Percentiles rank a stretch among this genome's conserved stretches.
These are phyloP conservation scores for Synchytrium microbalum DNA, from an alignment of 371 early-diverging fungal species.

Conservation along the genomic window DNA sequence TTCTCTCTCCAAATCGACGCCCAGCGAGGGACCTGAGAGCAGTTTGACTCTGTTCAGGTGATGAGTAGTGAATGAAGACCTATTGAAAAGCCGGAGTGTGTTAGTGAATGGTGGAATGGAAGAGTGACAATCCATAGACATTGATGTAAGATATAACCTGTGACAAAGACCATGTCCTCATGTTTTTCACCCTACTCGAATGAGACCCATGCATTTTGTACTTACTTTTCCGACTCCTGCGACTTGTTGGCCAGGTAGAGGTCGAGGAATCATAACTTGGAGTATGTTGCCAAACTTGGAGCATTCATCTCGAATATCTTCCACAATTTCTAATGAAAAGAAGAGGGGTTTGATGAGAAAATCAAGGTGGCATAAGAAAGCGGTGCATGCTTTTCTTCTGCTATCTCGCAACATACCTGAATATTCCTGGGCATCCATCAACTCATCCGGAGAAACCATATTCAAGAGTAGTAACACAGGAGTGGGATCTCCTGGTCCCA, in stretches of 20 bases:
- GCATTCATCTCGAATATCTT: constrained; percentile 89
- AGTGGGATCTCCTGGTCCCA: constrained; percentile 51
- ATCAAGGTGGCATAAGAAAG: too few species aligned
- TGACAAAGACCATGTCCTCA: neutral
- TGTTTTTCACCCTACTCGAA: neutral
- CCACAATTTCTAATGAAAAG: constrained; percentile 71
- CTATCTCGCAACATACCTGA: constrained; percentile 51
- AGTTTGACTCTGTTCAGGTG: constrained; percentile 45
- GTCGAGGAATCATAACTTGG: constrained; percentile 80
- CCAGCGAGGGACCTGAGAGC: constrained; percentile 87
- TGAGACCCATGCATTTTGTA: neutral
- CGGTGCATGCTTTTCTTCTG: too few species aligned
- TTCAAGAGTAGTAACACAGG: constrained; percentile 82
- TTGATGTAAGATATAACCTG: neutral
- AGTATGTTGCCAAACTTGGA: constrained; percentile 72
- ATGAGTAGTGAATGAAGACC: constrained; percentile 79
- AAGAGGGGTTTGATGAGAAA: too few species aligned
- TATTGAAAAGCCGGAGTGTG: constrained; percentile 16
- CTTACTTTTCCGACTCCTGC: constrained; percentile 80
- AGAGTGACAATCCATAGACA: neutral
- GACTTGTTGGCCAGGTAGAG: constrained; percentile 41
- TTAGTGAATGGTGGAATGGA: neutral
- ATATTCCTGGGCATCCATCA: constrained; percentile 81
- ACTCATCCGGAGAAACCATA: constrained; percentile 87
- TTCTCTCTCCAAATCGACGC: constrained; percentile 86